These are phyloP conservation scores for Geosiphon pyriformis DNA, from an alignment of 192 early-diverging fungal species.

Conservation along the genomic window DNA sequence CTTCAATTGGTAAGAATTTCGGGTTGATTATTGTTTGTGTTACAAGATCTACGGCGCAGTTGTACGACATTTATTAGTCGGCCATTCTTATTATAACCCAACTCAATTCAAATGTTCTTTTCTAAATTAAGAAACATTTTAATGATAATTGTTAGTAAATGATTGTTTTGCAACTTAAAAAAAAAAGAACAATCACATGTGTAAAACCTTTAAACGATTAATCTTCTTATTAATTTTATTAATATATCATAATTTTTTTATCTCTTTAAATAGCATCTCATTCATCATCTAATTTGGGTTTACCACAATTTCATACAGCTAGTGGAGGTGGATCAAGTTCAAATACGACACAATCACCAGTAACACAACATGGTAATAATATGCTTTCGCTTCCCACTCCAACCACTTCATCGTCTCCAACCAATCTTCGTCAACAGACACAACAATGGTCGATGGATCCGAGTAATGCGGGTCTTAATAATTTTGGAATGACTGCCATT, in stretches of 20 bases:
- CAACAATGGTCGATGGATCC: background rate
- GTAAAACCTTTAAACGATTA: background rate
- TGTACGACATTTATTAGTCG: too few relatives aligned
- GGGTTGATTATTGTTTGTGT: background rate
- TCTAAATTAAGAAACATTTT: background rate
- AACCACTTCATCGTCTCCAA: background rate
- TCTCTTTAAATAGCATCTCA: background rate
- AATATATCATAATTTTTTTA: background rate
- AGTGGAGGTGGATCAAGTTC: slow-evolving; percentile 3
- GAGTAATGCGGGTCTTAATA: background rate
- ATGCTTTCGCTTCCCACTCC: slow-evolving; percentile 14
- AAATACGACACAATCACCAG: slow-evolving; percentile 3
- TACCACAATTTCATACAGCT: background rate
- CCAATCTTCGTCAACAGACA: background rate
- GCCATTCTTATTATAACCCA: background rate
- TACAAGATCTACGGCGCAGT: background rate
- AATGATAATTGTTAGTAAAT: background rate
- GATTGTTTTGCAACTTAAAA: background rate
- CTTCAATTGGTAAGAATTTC: background rate
- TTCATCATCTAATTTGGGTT: background rate
- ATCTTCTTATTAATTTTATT: slow-evolving; percentile 3
- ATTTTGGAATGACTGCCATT: background rate
- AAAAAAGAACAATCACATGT: too few relatives aligned
- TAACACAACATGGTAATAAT: background rate
- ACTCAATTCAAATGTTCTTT: background rate